phyloP scores from a whole-genome alignment of 1,284 basidiomycete genomes.

The Ceratobasidium theobromae region DNA sequence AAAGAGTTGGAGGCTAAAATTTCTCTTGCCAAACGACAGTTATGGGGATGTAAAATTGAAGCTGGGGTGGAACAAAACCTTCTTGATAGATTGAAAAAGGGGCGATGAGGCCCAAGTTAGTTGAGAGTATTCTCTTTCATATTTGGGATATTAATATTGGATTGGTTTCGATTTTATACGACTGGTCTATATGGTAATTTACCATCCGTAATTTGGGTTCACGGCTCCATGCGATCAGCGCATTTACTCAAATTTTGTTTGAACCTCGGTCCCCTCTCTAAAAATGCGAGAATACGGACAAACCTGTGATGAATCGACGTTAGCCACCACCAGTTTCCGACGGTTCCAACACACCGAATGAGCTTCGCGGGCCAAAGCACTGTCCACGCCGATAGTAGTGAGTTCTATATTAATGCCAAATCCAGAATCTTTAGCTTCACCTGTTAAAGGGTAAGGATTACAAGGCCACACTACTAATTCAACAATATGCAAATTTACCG shows the following conservation, averaged over 20 bases:
- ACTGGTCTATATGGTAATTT: too few species aligned
- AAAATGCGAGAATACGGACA: slow-evolving; percentile 72
- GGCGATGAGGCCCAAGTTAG: not conserved
- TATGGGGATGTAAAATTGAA: slow-evolving; percentile 20
- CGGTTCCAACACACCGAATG: slow-evolving; percentile 55
- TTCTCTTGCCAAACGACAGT: slow-evolving; percentile 1
- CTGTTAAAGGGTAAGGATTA: not conserved
- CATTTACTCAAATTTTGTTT: slow-evolving; percentile 51
- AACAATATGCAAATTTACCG: slow-evolving; percentile 48
- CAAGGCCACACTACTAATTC: slow-evolving; percentile 22
- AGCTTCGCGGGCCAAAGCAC: slow-evolving; percentile 61
- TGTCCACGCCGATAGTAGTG: slow-evolving; percentile 64
- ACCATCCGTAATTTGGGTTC: too few species aligned
- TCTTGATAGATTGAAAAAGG: not conserved
- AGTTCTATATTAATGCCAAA: slow-evolving; percentile 69
- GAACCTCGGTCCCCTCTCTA: slow-evolving; percentile 49
- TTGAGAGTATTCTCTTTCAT: not conserved
- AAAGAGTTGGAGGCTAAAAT: slow-evolving; percentile 10
- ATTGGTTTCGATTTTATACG: not conserved
- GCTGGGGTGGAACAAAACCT: slow-evolving; percentile 12
- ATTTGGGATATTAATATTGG: not conserved
- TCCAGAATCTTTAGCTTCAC: slow-evolving; percentile 17
- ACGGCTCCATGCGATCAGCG: not conserved
- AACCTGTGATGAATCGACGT: slow-evolving; percentile 47
- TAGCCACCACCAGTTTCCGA: not conserved